Conservation (phyloP, 208 protist species). For the Leishmania martiniquensis region DNA sequence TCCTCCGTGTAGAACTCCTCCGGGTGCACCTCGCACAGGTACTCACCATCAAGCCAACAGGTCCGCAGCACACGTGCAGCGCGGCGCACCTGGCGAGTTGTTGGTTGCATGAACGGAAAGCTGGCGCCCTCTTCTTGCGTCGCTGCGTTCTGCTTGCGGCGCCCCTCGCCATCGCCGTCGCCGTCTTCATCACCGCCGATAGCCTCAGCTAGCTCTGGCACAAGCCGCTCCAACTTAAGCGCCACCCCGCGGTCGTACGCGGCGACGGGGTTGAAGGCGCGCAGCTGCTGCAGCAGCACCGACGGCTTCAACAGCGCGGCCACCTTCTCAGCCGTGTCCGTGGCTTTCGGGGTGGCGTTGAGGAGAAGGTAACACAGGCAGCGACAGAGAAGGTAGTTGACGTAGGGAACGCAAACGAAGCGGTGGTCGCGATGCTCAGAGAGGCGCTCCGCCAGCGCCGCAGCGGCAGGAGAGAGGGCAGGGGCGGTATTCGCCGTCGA, state of each 20-base stretch:
- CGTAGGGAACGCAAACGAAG: conserved; percentile 50
- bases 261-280: conserved; percentile 80
- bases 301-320: conserved; percentile 84
- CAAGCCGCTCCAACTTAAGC: conserved; percentile 48
- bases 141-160: conserved; percentile 24
- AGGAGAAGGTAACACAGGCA: conserved; percentile 81
- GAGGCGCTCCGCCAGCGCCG: conserved; percentile 35
- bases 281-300: conserved; percentile 67
- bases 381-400: conserved; percentile 70
- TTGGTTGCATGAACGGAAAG: conserved; percentile 56
- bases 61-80: conserved; percentile 68
- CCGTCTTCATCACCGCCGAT: conserved; percentile 19
- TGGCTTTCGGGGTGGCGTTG: conserved; percentile 69
- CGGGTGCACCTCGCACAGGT: conserved; percentile 56
- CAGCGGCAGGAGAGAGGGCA: conserved; percentile 39
- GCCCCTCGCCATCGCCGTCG: conserved; percentile 11
- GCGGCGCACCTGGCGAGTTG: conserved; percentile 74
- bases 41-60: conserved; percentile 70
- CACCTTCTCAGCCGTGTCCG: conserved; percentile 70
- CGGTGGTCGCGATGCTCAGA: conserved; percentile 48
- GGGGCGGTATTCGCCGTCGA: conserved; percentile 11
- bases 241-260: conserved; percentile 53
- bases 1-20: conserved; percentile 60
- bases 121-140: conserved; percentile 24
- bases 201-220: conserved; percentile 25